These are phyloP conservation scores for Nothophaeocryptopus gaeumannii DNA, from an alignment of 2,329 filamentous ascomycete genomes.

Conservation along the genomic window DNA sequence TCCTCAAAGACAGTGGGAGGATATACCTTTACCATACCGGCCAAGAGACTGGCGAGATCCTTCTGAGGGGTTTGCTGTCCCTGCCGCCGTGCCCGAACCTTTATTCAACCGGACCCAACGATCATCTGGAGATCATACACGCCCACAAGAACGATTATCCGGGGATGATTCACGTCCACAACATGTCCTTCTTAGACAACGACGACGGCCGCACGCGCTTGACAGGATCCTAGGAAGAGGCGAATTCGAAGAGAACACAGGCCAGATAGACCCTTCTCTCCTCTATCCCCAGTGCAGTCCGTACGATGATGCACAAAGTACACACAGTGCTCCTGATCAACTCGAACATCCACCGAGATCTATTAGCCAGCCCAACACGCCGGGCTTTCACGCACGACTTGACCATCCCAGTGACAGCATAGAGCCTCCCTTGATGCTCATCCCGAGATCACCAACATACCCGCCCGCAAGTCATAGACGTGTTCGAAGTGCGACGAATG, in stretches of 20 bases:
- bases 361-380: conserved; percentile 30
- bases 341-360: conserved; percentile 17
- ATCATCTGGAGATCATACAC: too few relatives aligned
- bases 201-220: conserved; percentile 6
- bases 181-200: background rate
- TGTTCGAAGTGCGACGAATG: conserved; percentile 12
- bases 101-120: too few relatives aligned
- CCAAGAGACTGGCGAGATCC: conserved; percentile 20
- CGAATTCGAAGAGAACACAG: conserved; percentile 7
- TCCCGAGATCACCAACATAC: conserved; percentile 22
- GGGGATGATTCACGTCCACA: too few relatives aligned
- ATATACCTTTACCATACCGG: conserved; percentile 20
- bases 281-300: conserved; percentile 28
- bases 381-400: conserved; percentile 3
- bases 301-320: conserved; percentile 17
- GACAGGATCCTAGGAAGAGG: conserved; percentile 2
- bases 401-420: conserved; percentile 3
- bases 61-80: background rate
- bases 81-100: too few relatives aligned
- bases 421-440: conserved; percentile 11
- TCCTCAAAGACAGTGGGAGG: conserved; percentile 25
- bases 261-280: conserved; percentile 10
- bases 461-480: conserved; percentile 17
- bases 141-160: background rate
- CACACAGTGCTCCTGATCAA: conserved; percentile 13